Percentiles rank a stretch among this genome's conserved stretches.
Evolutionary conservation across 495 filamentous ascomycete genomes (phyloP).

Genomic region (Lindgomyces ingoldianus): DNA sequence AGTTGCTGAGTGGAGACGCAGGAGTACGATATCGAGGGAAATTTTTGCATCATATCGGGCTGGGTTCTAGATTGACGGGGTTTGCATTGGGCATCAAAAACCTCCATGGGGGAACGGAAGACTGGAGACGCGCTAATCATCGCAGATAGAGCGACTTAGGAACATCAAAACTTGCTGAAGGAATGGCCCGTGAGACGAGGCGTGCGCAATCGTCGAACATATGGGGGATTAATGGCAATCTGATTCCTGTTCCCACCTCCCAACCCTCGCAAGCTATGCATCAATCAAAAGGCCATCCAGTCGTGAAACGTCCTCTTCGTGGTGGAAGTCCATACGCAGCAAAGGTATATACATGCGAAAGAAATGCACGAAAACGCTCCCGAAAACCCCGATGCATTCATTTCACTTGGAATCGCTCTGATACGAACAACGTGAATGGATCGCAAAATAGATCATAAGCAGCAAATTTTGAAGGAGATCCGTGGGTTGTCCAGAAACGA

Average conservation of each 20-base stretch:
- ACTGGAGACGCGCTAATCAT: conserved; percentile 14
- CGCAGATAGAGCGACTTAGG: neutral
- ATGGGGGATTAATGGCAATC: conserved; percentile 23
- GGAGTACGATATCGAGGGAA: neutral
- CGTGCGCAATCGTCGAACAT: conserved; percentile 1
- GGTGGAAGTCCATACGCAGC: conserved; percentile 9
- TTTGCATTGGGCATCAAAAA: conserved; percentile 23
- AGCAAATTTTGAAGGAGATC: conserved; percentile 13
- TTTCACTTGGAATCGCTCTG: neutral
- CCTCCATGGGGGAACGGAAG: conserved; percentile 26
- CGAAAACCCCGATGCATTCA: conserved; percentile 25
- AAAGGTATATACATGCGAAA: conserved; percentile 36
- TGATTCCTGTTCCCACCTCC: conserved; percentile 11
- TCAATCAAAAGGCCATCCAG: conserved; percentile 32
- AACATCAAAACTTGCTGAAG: neutral
- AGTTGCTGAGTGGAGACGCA: neutral
- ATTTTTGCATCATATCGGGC: conserved; percentile 24
- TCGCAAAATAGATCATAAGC: conserved; percentile 5
- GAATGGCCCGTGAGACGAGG: neutral
- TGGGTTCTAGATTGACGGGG: conserved; percentile 10
- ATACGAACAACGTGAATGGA: neutral
- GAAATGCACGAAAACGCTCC: conserved; percentile 20
- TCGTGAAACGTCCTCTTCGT: conserved; percentile 31
- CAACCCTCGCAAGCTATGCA: conserved; percentile 33
- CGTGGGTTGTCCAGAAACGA: neutral